Conservation (phyloP, 768 basidiomycete genomes). For the Termitomyces titanicus region DNA sequence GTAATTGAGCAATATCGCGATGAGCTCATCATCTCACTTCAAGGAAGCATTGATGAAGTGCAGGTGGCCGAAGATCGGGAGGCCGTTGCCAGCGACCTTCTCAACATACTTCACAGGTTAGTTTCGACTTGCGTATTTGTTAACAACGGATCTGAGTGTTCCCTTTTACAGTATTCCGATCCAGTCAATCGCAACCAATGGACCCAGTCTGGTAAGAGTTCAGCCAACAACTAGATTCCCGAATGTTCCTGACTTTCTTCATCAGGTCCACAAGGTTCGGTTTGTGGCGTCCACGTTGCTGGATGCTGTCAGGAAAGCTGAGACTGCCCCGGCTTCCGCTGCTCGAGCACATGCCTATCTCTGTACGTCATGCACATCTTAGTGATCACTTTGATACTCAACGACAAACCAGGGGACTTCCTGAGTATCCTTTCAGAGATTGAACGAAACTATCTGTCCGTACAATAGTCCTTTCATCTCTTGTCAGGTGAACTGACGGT, state of each 20-base stretch:
- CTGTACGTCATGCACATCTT: slow-evolving; percentile 44
- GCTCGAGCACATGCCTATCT: slow-evolving; percentile 85
- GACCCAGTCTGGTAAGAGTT: slow-evolving; percentile 60
- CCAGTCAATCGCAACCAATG: slow-evolving; percentile 88
- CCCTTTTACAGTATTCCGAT: slow-evolving; percentile 71
- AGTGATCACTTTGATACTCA: not conserved
- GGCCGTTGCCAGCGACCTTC: slow-evolving; percentile 81
- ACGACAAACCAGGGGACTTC: slow-evolving; percentile 71
- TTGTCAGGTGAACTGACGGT: slow-evolving; percentile 10
- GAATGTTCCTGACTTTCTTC: slow-evolving; percentile 16
- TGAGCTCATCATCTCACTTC: slow-evolving; percentile 69
- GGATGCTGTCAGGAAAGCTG: slow-evolving; percentile 79
- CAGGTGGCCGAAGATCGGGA: slow-evolving; percentile 73
- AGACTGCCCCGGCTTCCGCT: slow-evolving; percentile 75
- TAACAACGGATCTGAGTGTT: not conserved
- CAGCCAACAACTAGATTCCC: not conserved
- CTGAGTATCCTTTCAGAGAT: slow-evolving; percentile 88
- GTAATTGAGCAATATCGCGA: slow-evolving; percentile 92
- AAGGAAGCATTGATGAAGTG: slow-evolving; percentile 59
- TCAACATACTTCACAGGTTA: slow-evolving; percentile 82
- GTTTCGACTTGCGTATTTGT: slow-evolving; percentile 5
- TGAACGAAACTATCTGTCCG: slow-evolving; percentile 83
- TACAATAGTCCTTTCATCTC: slow-evolving; percentile 14
- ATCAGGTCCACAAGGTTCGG: slow-evolving; percentile 84
- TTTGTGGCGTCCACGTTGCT: slow-evolving; percentile 89